phyloP scores from a whole-genome alignment of 2,329 filamentous ascomycete species.

The Alternaria arborescens region DNA sequence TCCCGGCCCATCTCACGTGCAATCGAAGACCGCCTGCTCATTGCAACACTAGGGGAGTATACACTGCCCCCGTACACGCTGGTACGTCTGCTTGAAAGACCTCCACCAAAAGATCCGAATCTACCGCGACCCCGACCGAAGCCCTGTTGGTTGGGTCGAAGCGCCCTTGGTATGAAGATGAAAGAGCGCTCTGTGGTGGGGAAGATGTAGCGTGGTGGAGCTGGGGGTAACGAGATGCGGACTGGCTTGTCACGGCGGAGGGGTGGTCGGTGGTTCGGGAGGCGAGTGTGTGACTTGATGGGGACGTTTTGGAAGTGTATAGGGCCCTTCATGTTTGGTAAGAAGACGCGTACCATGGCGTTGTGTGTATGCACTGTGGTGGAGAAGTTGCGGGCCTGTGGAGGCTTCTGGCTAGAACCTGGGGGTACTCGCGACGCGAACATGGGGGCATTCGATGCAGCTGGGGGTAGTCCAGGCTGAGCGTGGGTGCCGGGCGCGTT shows the following conservation, averaged over 20 bases:
- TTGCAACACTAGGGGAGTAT: constrained; percentile 86
- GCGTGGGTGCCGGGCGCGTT: constrained; percentile 50
- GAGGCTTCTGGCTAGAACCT: constrained; percentile 40
- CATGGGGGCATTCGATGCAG: constrained; percentile 25
- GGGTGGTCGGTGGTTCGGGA: constrained; percentile 93
- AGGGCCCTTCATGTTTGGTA: constrained; percentile 78
- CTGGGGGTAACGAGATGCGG: constrained; percentile 84
- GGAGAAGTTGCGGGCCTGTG: constrained; percentile 66
- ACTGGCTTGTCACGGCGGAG: constrained; percentile 96
- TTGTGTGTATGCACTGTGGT: constrained; percentile 85
- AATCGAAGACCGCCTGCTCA: constrained; percentile 86
- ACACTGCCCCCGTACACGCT: constrained; percentile 82
- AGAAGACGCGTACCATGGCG: constrained; percentile 80
- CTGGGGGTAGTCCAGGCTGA: constrained; percentile 28
- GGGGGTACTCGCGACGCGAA: constrained; percentile 33
- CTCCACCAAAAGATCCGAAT: constrained; percentile 68
- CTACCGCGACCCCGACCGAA: constrained; percentile 73
- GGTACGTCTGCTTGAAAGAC: constrained; percentile 78
- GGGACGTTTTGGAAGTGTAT: constrained; percentile 77
- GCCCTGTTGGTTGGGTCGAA: constrained; percentile 90
- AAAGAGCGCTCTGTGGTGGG: constrained; percentile 91
- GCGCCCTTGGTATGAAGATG: constrained; percentile 94
- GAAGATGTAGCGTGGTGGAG: constrained; percentile 86
- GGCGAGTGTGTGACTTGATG: constrained; percentile 89
- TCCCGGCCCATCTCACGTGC: constrained; percentile 74